Evolutionary conservation across 179 eudicot genomes (phyloP), one percentile per base, ranked within the genome.

Genomic region (Corrigiola litoralis): DNA sequence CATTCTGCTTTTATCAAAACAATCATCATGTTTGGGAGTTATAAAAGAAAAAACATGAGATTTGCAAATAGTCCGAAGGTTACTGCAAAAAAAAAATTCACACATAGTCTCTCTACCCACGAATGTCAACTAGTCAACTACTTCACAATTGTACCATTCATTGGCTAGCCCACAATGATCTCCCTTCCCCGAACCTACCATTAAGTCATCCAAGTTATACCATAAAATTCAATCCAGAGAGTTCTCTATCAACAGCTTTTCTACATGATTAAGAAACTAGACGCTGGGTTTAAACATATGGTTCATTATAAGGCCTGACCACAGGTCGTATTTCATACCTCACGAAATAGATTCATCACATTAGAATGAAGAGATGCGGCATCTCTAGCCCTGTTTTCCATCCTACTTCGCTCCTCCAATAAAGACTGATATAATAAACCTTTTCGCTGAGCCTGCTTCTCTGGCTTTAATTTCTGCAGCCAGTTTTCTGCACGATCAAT

Each of bases 381-480:
- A 64, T 44, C 70, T 49, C 65, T 72, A 67, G 90, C 95, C 68
- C 83, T 78, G 56, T 38, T 51, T 51, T 74, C 76, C 75, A 94
- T 65, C 80, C 68, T 94, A 66, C 80, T 81, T 75, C 84, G 84
- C 79, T 94, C 99, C 68, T 87, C 89, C 59, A 73, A 33, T 62
- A 90, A 73, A 59, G 99, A 94, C 61, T 74, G 89, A 76, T 90
- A 84, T 23, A 90, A 67, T 69, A 67, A 58, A 71, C 89, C 88
- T 71, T 77, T 87, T 59, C 87, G 74, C 72, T 65, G 78, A 61
- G 80, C 80, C 81, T 79, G 80, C 68, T 90, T 83, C 67, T 87
- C 97, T 71, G 97, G 99, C 79, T 68, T 80, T 77, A 94, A 75
- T 82, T 70, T 85, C 76, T 74, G 77, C 45, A 87, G 82, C 99